These are phyloP conservation scores for Lablab purpureus DNA, from an alignment of 306 rosid genomes.

Conservation along the genomic window DNA sequence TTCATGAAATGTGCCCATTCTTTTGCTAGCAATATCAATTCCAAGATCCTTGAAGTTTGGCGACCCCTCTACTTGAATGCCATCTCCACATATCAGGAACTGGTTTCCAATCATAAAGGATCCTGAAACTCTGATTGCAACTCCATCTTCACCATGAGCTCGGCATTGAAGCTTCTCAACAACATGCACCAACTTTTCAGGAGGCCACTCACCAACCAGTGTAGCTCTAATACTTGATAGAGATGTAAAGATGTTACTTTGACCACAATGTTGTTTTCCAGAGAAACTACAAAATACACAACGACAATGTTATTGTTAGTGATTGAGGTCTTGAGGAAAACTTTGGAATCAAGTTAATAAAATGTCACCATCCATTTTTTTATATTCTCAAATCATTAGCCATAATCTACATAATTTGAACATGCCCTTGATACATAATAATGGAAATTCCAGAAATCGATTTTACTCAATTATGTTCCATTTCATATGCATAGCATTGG, in stretches of 20 bases:
- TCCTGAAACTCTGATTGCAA: slow-evolving; percentile 92
- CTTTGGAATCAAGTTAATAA: not conserved
- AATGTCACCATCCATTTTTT: not conserved
- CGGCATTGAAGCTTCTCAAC: slow-evolving; percentile 93
- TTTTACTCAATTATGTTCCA: not conserved
- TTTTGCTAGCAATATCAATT: slow-evolving; percentile 71
- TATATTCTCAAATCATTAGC: slow-evolving; percentile 7
- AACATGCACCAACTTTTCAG: slow-evolving; percentile 89
- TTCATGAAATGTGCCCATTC: slow-evolving; percentile 92
- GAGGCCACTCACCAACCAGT: slow-evolving; percentile 91
- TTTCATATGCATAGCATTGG: slow-evolving; percentile 2
- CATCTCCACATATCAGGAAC: slow-evolving; percentile 97
- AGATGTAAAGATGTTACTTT: slow-evolving; percentile 60
- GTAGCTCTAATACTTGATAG: slow-evolving; percentile 76
- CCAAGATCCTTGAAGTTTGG: slow-evolving; percentile 88
- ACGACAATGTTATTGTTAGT: slow-evolving; percentile 16
- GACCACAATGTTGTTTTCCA: slow-evolving; percentile 73
- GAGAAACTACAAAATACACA: slow-evolving; percentile 66
- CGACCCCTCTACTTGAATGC: slow-evolving; percentile 91
- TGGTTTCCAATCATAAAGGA: slow-evolving; percentile 88
- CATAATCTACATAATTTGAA: slow-evolving; percentile 7
- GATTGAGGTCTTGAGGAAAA: slow-evolving; percentile 6
- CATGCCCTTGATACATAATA: not conserved
- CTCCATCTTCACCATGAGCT: slow-evolving; percentile 75
- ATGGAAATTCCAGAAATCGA: slow-evolving; percentile 15